phyloP scores from a whole-genome alignment of 2,329 filamentous ascomycete genomes.

The Rutstroemia sp. region DNA sequence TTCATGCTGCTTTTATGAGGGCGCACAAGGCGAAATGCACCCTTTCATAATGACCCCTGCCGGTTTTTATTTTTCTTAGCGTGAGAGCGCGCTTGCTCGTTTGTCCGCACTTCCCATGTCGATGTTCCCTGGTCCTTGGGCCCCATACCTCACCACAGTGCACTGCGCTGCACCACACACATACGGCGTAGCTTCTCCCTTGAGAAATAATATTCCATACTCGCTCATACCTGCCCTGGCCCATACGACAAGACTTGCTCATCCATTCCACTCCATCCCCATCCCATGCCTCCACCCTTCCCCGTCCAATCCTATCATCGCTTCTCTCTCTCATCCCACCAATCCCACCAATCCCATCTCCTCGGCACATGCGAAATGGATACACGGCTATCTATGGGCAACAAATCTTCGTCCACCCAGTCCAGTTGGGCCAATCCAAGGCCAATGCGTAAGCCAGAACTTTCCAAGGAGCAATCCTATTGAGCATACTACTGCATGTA shows the following conservation, averaged over 20 bases:
- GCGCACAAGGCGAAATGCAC: background rate
- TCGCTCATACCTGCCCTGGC: background rate
- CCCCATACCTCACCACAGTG: conserved; percentile 9
- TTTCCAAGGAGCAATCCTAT: conserved; percentile 25
- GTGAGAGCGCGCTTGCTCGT: conserved; percentile 33
- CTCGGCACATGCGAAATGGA: background rate
- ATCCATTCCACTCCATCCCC: background rate
- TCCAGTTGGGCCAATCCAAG: conserved; percentile 24
- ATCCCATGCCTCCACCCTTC: background rate
- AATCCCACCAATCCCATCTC: conserved; percentile 8
- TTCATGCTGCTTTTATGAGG: conserved; percentile 9
- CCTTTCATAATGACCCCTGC: background rate
- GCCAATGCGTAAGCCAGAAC: conserved; percentile 22
- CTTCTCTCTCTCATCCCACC: background rate
- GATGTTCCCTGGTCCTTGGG: background rate
- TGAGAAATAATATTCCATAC: background rate
- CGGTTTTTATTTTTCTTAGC: conserved; percentile 18
- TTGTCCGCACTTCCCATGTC: conserved; percentile 14
- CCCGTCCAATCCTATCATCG: background rate
- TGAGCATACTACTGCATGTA: conserved; percentile 25
- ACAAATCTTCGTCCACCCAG: conserved; percentile 18
- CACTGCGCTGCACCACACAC: background rate
- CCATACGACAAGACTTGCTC: conserved; percentile 1
- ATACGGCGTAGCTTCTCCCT: conserved; percentile 10
- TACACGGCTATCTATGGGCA: conserved; percentile 21